phyloP scores from a whole-genome alignment of 2,329 filamentous ascomycete species.

The Alternaria conjuncta region DNA sequence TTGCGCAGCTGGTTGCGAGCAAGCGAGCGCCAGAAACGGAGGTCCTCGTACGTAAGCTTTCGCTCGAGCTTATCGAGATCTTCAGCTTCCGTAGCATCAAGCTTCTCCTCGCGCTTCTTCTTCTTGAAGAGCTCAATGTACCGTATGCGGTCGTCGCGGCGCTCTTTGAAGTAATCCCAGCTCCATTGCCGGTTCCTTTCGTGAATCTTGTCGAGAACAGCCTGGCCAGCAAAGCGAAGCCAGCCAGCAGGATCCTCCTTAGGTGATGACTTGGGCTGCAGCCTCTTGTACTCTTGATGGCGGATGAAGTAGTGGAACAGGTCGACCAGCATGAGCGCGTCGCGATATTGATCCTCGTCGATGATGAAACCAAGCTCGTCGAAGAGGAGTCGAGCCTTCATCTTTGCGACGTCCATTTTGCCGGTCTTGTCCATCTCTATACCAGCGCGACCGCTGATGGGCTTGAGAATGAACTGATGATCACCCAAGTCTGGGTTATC shows the following conservation, averaged over 20 bases:
- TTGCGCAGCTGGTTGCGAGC: slow-evolving; percentile 94
- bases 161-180: slow-evolving; percentile 93
- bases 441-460: slow-evolving; percentile 92
- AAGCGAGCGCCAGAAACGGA: slow-evolving; percentile 95
- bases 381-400: slow-evolving; percentile 90
- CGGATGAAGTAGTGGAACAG: slow-evolving; percentile 98
- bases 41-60: slow-evolving; percentile 91
- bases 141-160: slow-evolving; percentile 82
- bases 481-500: slow-evolving; percentile 63
- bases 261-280: slow-evolving; percentile 82
- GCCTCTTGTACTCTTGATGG: slow-evolving; percentile 94
- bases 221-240: slow-evolving; percentile 88
- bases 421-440: slow-evolving; percentile 95
- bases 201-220: slow-evolving; percentile 91
- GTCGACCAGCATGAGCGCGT: slow-evolving; percentile 97
- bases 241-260: slow-evolving; percentile 93
- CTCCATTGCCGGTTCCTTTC: slow-evolving; percentile 92
- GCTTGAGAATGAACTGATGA: slow-evolving; percentile 95
- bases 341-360: slow-evolving; percentile 96
- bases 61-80: slow-evolving; percentile 79
- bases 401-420: slow-evolving; percentile 76
- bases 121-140: slow-evolving; percentile 98
- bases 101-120: slow-evolving; percentile 71
- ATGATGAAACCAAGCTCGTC: slow-evolving; percentile 98
- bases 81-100: slow-evolving; percentile 72